These are phyloP conservation scores for Ustanciosporium gigantosporum DNA, from an alignment of 1,284 basidiomycete species.

Conservation along the genomic window DNA sequence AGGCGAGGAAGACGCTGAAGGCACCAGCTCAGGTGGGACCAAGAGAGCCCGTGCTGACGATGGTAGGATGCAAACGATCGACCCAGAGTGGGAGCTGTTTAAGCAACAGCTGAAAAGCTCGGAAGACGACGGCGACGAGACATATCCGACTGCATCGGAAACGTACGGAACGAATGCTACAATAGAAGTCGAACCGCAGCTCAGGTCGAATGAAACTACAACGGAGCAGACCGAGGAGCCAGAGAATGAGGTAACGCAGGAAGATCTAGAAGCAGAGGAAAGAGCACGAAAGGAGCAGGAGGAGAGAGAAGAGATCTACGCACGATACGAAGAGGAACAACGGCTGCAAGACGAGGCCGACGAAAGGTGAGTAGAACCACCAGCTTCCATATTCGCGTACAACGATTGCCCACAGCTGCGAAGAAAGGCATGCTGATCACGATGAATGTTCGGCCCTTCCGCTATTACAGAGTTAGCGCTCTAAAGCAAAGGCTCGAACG, in stretches of 20 bases:
- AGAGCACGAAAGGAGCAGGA: slow-evolving; percentile 35
- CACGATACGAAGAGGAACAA: slow-evolving; percentile 50
- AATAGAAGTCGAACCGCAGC: slow-evolving; percentile 40
- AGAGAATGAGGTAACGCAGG: slow-evolving; percentile 12
- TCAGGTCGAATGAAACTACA: slow-evolving; percentile 2
- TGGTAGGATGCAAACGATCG: no score
- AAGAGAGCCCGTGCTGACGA: neutral
- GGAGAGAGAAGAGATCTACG: slow-evolving; percentile 44
- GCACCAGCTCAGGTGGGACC: neutral
- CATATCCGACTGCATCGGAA: neutral
- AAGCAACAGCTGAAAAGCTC: slow-evolving; percentile 28
- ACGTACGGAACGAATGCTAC: slow-evolving; percentile 19
- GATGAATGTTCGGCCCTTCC: no score
- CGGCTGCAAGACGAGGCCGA: slow-evolving; percentile 49
- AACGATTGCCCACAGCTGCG: neutral
- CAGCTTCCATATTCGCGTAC: neutral
- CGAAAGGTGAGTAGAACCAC: slow-evolving; percentile 30
- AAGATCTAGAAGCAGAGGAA: slow-evolving; percentile 29
- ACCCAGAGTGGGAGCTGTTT: slow-evolving; percentile 50
- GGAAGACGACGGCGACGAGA: slow-evolving; percentile 1
- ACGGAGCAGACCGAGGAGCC: neutral
- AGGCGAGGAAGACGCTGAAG: slow-evolving; percentile 1
- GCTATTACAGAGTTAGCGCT: slow-evolving; percentile 25
- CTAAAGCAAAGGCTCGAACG: slow-evolving; percentile 33
- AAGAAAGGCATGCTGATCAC: no score